Base-by-base conservation (phyloP, 257 asterid genomes). In the Pogostemon cablin region DNA sequence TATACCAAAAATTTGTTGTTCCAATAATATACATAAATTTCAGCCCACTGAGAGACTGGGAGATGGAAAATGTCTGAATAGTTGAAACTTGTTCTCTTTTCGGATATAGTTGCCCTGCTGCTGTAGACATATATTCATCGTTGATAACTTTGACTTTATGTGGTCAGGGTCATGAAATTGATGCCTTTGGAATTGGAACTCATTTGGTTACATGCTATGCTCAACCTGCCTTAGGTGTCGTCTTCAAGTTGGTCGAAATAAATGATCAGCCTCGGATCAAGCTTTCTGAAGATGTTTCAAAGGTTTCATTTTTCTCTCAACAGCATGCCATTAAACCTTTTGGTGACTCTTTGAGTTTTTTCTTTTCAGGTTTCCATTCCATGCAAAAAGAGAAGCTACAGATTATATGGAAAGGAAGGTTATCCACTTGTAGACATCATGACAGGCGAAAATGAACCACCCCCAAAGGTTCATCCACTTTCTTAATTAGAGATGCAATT, bases 141-240 rank as follows among this genome's bases (percentile, higher is more conserved):
- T 61, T 65, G 42, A 58, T 65, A 17, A 62, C 72, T n/a, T 61
- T 65, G 42, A 58, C 67, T 65, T 75, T 34, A 61, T 68, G 62
- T 81, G 46, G 49, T 60, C 91, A 93, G 99, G 99, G 99, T 68
- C 97, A 93, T 49, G 96, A 89, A 79, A 83, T 91, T 67, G 96
- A 93, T 85, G 88, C 96, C 59, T 93, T 79, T 81, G 99, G 99
- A 62, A 93, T 93, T 73, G 99, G 97, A 72, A 93, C 97, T 41
- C 96, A 91, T 86, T 81, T 93, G 87, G 99, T 93, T 65, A 93
- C 99, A 50, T 93, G 99, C 80, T 93, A 91, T 80, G 96, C 96
- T 74, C 99, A 93, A 80, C 89, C 99, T 43, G 99, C 99, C 46
- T 87, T 93, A 3, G 99, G 97, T 20, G 96, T 84, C 72, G 99